Conservation (phyloP, 345 rosid genomes). For the Carallia pectinifolia region DNA sequence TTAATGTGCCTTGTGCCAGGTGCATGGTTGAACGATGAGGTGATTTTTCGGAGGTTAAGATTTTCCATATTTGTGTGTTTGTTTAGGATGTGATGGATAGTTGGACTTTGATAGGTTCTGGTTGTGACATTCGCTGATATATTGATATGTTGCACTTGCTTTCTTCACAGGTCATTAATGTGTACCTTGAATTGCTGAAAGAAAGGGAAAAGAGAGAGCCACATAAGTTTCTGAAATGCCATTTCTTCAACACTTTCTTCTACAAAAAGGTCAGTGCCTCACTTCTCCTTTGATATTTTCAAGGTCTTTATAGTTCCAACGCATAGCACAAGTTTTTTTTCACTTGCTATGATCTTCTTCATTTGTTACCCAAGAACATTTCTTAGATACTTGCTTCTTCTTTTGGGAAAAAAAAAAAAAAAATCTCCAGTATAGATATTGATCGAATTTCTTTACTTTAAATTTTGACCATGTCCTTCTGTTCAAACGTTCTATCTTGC, state of each 20-base stretch:
- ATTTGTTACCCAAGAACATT: too few relatives aligned
- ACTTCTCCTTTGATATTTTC: neutral
- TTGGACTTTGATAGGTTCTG: neutral
- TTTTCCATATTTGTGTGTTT: neutral
- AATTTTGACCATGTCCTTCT: too few relatives aligned
- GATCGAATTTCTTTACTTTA: too few relatives aligned
- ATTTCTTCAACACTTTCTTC: constrained; percentile 90
- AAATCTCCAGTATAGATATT: too few relatives aligned
- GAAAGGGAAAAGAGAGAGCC: constrained; percentile 94
- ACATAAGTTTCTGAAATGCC: constrained; percentile 78
- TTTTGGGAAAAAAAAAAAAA: too few relatives aligned
- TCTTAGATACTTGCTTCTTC: too few relatives aligned
- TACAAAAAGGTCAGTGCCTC: constrained; percentile 71
- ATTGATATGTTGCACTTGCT: constrained; percentile 12
- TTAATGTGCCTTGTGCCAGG: constrained; percentile 72
- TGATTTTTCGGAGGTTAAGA: constrained; percentile 18
- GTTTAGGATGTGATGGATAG: neutral
- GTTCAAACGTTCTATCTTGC: neutral
- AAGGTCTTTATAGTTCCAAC: neutral
- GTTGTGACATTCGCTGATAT: constrained; percentile 1
- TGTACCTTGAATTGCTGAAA: constrained; percentile 83
- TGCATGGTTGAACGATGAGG: constrained; percentile 98
- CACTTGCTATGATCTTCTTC: too few relatives aligned
- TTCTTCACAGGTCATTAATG: constrained; percentile 70
- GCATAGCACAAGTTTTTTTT: too few relatives aligned